A percentile compares a stretch with the other conserved stretches of the same genome.
phyloP scores from a whole-genome alignment of 495 filamentous ascomycete species.

The Barbatosphaeria neglecta region DNA sequence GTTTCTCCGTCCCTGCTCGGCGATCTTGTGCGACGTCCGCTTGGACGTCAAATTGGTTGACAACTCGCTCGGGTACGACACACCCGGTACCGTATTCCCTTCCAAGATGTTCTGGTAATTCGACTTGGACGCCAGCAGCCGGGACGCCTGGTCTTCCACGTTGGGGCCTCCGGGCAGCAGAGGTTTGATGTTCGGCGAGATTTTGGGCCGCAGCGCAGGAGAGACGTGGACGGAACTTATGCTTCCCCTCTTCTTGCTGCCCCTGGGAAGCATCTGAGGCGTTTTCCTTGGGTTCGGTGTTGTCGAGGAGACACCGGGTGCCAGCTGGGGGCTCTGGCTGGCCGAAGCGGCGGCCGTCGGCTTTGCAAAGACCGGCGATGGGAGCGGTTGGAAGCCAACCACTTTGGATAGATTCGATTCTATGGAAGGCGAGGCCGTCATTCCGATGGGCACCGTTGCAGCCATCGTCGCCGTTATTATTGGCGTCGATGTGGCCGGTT shows the following conservation, averaged over 20 bases:
- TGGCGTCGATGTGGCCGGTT: conserved; percentile 12
- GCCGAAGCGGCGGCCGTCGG: conserved; percentile 29
- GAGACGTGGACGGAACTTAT: conserved; percentile 62
- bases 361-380: conserved; percentile 33
- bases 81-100: conserved; percentile 77
- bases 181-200: conserved; percentile 90
- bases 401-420: conserved; percentile 21
- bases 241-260: conserved; percentile 62
- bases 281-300: conserved; percentile 28
- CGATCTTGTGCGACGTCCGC: conserved; percentile 94
- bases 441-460: not conserved
- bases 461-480: not conserved
- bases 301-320: conserved; percentile 18
- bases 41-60: conserved; percentile 92
- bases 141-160: conserved; percentile 59
- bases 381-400: conserved; percentile 28
- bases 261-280: conserved; percentile 29
- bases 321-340: conserved; percentile 42
- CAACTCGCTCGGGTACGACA: conserved; percentile 81
- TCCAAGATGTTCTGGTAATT: conserved; percentile 98
- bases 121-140: conserved; percentile 82
- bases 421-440: conserved; percentile 19
- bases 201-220: conserved; percentile 80
- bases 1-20: conserved; percentile 89
- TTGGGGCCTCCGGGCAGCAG: conserved; percentile 57